Evolutionary conservation across 352 stramenopile genomes (phyloP).

Genomic region (Pythium dissimile): DNA sequence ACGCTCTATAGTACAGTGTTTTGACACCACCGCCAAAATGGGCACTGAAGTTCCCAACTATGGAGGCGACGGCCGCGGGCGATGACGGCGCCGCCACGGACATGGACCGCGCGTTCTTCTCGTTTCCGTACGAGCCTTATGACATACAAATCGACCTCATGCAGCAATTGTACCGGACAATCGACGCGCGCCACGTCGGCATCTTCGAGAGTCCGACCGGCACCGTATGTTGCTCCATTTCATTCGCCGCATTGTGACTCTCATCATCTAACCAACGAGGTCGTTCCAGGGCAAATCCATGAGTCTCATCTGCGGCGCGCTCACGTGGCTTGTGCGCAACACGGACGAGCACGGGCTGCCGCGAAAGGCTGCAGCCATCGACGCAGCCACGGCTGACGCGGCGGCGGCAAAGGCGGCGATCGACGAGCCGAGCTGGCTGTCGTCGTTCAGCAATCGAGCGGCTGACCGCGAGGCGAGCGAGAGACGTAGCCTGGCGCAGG

Average conservation of each 20-base stretch:
- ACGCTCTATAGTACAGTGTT: no score
- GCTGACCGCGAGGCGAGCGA: constrained; percentile 37
- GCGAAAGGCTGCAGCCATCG: not conserved
- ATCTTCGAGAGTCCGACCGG: constrained; percentile 93
- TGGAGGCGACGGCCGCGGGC: not conserved
- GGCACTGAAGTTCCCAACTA: not conserved
- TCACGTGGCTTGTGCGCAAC: constrained; percentile 80
- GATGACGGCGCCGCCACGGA: not conserved
- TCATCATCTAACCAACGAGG: not conserved
- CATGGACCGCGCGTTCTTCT: constrained; percentile 66
- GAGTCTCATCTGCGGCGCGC: constrained; percentile 86
- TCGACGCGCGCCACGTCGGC: constrained; percentile 80
- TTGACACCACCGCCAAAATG: no score
- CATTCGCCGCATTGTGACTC: not conserved
- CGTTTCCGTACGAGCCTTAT: constrained; percentile 90
- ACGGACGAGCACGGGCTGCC: constrained; percentile 75
- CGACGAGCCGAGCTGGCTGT: constrained; percentile 31
- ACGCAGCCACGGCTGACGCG: not conserved
- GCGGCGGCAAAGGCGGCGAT: not conserved
- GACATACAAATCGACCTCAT: constrained; percentile 89
- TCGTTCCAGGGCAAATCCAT: constrained; percentile 83
- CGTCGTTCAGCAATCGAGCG: constrained; percentile 50
- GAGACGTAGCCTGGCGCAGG: constrained; percentile 39
- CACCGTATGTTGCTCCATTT: not conserved
- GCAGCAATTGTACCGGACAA: constrained; percentile 75